Base-by-base conservation (phyloP, 768 basidiomycete genomes). In the Sistotremastrum suecicum region DNA sequence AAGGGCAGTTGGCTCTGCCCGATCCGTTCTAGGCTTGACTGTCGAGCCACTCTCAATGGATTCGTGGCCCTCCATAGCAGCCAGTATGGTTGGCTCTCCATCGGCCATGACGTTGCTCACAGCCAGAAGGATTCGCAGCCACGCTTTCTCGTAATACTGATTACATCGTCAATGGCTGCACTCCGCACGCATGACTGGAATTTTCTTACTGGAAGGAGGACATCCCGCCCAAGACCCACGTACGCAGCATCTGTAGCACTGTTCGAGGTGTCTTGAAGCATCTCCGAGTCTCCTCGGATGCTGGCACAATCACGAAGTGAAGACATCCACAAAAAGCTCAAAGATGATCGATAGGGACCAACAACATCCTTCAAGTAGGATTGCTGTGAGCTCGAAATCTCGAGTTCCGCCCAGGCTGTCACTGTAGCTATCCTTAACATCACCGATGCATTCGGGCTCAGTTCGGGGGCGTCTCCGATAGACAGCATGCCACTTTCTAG, bases 351-450 rank as follows among this genome's bases (percentile, higher is more conserved):
- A 56, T 97, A 78, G 1, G 92, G 90, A 49, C 80, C 75, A 39
- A 97, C 72, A 1, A 99, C 85, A 34, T 83, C 74, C 20, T 71
- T 64, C 7, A 99, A 70, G 59, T 95, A 97, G 1, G 60, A 53
- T 55, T 91, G 88, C 33, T 75, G 69, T 0, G 69, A 59, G 44
- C 83, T 80, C 2, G 92, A 79, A 3, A 89, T 74, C 56, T 89
- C 77, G 10, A 99, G 68, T 58, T 94, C 83, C 5, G 92, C 92
- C 94, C 94, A 99, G 1, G 92, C 94, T 1, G 90, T 85, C 35
- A 97, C 66, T 1, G 87, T 85, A 1, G 92, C 90, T 29, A 97
- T 84, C 44, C 89, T 76, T 42, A 99, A 65, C 87, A 95, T 94
- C 36, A 90, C 83, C 0, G 90, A 86, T 3, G 92, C 94, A 54